Conservation (phyloP, 805 yeast genomes). For the Kluyveromyces wickerhamii region DNA sequence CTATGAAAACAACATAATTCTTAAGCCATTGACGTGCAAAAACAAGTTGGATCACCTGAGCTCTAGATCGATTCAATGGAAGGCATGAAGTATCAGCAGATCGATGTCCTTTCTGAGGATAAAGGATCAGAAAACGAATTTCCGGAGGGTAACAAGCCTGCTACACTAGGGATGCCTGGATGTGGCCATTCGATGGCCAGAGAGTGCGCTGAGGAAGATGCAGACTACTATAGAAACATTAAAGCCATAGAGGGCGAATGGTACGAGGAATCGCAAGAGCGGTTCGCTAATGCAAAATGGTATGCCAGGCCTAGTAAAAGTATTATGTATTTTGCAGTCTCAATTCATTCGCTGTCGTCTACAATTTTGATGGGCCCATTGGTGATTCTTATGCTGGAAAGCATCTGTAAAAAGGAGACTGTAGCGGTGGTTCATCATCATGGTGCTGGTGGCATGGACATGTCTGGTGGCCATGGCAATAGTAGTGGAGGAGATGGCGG, state of each 20-base stretch:
- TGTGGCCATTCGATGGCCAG: not conserved
- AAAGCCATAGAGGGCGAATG: not conserved
- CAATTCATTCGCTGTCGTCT: conserved; percentile 12
- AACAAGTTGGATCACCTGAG: no score
- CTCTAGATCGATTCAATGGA: no score
- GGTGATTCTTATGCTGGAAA: conserved; percentile 12
- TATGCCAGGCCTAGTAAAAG: conserved; percentile 12
- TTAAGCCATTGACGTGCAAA: no score
- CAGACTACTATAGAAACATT: not conserved
- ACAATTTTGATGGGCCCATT: conserved; percentile 15
- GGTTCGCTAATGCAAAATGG: conserved; percentile 5
- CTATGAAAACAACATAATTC: no score
- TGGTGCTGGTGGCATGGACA: conserved; percentile 9
- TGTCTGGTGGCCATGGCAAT: conserved; percentile 7
- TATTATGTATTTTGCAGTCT: conserved; percentile 9
- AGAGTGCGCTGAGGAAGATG: not conserved
- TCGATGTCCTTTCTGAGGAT: no score
- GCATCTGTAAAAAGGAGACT: conserved; percentile 7
- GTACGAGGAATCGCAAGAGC: conserved; percentile 5
- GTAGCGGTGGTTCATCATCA: conserved; percentile 1
- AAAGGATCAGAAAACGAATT: no score
- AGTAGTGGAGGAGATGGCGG: conserved; percentile 2
- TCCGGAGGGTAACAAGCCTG: no score
- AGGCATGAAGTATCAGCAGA: no score
- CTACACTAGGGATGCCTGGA: not conserved